Evolutionary conservation across 768 basidiomycete genomes (phyloP).

Genomic region (Mycena olivaceomarginata): DNA sequence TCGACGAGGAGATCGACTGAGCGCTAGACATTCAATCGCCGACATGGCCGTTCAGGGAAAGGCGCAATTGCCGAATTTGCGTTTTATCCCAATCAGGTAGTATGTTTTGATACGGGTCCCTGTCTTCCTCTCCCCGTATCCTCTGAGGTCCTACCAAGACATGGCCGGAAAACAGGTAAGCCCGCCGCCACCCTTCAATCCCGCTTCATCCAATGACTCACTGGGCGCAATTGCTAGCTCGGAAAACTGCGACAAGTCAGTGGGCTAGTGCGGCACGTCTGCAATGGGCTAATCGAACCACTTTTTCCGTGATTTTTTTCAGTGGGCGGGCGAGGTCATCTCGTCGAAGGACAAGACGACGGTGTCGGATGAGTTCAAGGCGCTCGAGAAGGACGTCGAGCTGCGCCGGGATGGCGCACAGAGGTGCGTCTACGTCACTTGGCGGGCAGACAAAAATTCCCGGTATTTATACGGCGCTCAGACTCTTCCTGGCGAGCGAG

Average conservation of each 20-base stretch:
- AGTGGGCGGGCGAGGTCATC: slow-evolving; percentile 96
- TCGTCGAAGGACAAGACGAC: slow-evolving; percentile 88
- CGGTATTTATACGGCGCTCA: slow-evolving; percentile 52
- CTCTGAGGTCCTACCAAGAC: background rate
- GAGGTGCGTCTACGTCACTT: slow-evolving; percentile 67
- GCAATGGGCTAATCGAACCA: slow-evolving; percentile 53
- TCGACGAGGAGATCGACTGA: no score
- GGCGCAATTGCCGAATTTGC: background rate
- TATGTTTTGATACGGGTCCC: background rate
- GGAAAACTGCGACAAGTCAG: slow-evolving; percentile 87
- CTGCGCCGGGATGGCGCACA: slow-evolving; percentile 83
- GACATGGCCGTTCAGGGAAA: slow-evolving; percentile 67
- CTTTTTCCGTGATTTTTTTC: slow-evolving; percentile 48
- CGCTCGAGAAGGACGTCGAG: slow-evolving; percentile 91
- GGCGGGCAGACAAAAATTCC: background rate
- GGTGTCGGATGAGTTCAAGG: slow-evolving; percentile 86
- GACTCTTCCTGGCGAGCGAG: slow-evolving; percentile 83
- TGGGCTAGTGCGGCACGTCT: slow-evolving; percentile 32
- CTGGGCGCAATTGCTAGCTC: slow-evolving; percentile 65
- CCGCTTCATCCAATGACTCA: background rate
- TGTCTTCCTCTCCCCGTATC: background rate
- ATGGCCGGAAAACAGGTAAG: slow-evolving; percentile 42
- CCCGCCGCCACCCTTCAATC: background rate
- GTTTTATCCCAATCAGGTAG: background rate
- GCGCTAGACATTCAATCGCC: no score